Evolutionary conservation across 2,329 filamentous ascomycete genomes (phyloP).

Genomic region (Penicillium sp.): DNA sequence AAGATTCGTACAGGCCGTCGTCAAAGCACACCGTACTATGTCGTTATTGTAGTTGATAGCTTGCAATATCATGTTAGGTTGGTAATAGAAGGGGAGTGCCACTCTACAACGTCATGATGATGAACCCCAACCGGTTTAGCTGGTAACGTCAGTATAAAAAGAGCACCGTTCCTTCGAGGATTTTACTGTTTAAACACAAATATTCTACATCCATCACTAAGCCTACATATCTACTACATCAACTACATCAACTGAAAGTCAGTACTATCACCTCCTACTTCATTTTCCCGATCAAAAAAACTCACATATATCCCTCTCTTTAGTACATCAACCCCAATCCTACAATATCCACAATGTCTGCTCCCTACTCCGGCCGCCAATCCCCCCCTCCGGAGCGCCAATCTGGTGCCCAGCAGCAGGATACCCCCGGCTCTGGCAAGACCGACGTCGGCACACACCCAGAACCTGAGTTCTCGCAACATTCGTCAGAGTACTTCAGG

Average conservation of each 20-base stretch:
- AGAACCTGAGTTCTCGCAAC: conserved; percentile 14
- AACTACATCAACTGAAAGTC: background rate
- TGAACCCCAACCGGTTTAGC: conserved; percentile 23
- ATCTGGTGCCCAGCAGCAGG: conserved; percentile 61
- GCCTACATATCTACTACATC: background rate
- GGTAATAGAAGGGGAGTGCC: background rate
- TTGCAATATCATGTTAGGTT: too few species aligned
- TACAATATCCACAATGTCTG: conserved; percentile 52
- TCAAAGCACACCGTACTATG: background rate
- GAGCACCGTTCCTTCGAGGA: background rate
- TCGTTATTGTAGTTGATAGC: background rate
- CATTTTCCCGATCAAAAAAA: background rate
- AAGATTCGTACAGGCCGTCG: background rate
- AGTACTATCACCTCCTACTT: background rate
- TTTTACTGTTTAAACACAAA: background rate
- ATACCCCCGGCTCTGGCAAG: conserved; percentile 57
- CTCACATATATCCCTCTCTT: background rate
- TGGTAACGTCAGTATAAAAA: conserved; percentile 18
- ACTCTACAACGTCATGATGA: conserved; percentile 32
- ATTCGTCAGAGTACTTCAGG: conserved; percentile 30
- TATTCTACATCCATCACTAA: background rate
- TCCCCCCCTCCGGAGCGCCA: conserved; percentile 73
- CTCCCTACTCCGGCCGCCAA: conserved; percentile 65
- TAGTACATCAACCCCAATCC: background rate
- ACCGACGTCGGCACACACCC: conserved; percentile 47